phyloP scores from a whole-genome alignment of 1,139 yeast species.

The Lodderomyces metapsilosis region DNA sequence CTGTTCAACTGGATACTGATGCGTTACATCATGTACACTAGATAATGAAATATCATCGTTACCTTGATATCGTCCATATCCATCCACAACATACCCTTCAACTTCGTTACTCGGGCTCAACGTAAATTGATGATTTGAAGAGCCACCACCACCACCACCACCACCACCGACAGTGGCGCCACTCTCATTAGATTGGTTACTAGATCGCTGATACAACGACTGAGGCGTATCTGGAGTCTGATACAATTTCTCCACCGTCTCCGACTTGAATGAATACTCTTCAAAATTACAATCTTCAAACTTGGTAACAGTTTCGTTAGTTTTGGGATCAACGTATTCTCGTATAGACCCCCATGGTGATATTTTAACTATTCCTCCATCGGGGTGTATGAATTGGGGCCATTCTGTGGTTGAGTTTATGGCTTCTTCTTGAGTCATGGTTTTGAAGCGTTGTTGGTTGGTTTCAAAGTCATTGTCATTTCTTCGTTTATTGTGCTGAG shows the following conservation, averaged over 20 bases:
- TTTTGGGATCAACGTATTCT: conserved; percentile 30
- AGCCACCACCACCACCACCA: neutral
- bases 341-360: conserved; percentile 59
- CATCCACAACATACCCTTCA: conserved; percentile 41
- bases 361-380: conserved; percentile 62
- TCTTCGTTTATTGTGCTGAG: conserved; percentile 3
- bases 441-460: conserved; percentile 14
- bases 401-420: conserved; percentile 43
- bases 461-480: conserved; percentile 1
- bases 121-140: conserved; percentile 8
- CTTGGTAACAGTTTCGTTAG: conserved; percentile 39
- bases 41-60: neutral
- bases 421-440: conserved; percentile 22
- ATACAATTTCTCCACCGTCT: conserved; percentile 16
- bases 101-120: conserved; percentile 43
- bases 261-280: conserved; percentile 29
- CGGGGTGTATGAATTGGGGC: conserved; percentile 63
- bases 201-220: conserved; percentile 20
- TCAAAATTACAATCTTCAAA: conserved; percentile 44
- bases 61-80: conserved; percentile 20
- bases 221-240: conserved; percentile 31
- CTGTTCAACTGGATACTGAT: conserved; percentile 32
- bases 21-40: neutral
- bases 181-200: neutral
- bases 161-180: neutral